A percentile compares a stretch with the other conserved stretches of the same genome.
Conservation (phyloP, 2,329 filamentous ascomycete species). For the Ophiostoma australiae region DNA sequence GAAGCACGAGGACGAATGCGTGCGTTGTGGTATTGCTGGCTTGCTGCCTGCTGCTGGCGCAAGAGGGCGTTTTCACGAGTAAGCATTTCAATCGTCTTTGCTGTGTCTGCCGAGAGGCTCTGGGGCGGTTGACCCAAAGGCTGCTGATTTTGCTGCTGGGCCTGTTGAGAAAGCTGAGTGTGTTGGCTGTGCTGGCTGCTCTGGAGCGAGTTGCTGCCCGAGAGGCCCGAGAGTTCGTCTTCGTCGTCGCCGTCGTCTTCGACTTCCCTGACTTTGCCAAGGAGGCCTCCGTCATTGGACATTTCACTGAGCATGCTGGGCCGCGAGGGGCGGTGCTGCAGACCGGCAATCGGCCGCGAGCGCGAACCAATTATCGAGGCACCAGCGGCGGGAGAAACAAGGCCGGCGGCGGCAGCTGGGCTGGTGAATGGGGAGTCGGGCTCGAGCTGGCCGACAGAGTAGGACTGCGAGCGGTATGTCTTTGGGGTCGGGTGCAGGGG, state of each 20-base stretch:
- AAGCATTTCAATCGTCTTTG: conserved; percentile 59
- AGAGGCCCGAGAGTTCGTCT: conserved; percentile 49
- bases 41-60: conserved; percentile 49
- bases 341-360: conserved; percentile 49
- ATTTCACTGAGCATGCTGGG: conserved; percentile 72
- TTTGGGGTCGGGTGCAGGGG: conserved; percentile 87
- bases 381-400: conserved; percentile 40
- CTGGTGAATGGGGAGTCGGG: conserved; percentile 61
- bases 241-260: conserved; percentile 59
- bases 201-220: conserved; percentile 50
- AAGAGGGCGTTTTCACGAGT: conserved; percentile 59
- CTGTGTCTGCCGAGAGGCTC: conserved; percentile 48
- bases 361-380: conserved; percentile 49
- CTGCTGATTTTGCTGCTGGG: background rate
- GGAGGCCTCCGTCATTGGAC: conserved; percentile 57
- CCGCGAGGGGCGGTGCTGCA: conserved; percentile 77
- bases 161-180: background rate
- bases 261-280: conserved; percentile 66
- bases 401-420: conserved; percentile 51
- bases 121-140: background rate
- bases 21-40: conserved; percentile 47
- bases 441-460: conserved; percentile 88
- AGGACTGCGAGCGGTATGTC: conserved; percentile 91
- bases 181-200: conserved; percentile 6
- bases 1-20: conserved; percentile 56